Evolutionary conservation across 1,284 basidiomycete species (phyloP).

Genomic region (Rugosomyces carneus): DNA sequence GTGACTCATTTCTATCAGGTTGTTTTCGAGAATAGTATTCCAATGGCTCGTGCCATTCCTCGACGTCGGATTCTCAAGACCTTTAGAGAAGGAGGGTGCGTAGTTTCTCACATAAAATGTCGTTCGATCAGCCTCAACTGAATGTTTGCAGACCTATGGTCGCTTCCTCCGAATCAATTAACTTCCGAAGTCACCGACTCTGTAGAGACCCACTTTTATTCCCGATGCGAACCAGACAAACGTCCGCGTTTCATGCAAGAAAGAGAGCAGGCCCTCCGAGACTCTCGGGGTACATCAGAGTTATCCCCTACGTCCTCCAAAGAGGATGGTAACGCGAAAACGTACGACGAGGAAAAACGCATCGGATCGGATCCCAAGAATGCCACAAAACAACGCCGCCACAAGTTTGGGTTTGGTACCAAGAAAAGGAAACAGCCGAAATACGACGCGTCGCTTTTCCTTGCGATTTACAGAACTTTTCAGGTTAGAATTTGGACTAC

Average conservation of each 20-base stretch:
- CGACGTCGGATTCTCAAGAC: constrained; percentile 49
- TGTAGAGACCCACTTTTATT: constrained; percentile 41
- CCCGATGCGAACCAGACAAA: constrained; percentile 37
- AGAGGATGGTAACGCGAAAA: constrained; percentile 7
- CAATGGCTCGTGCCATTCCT: constrained; percentile 49
- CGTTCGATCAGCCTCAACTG: too few species aligned
- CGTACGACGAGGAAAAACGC: constrained; percentile 2
- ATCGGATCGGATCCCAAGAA: background rate
- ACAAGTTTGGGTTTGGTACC: constrained; percentile 2
- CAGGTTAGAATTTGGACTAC: constrained; percentile 47
- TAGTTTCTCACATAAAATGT: background rate
- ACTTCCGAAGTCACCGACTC: constrained; percentile 34
- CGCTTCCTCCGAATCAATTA: constrained; percentile 34
- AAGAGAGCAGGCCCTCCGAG: constrained; percentile 7
- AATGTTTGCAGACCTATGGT: constrained; percentile 42
- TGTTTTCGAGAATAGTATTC: constrained; percentile 40
- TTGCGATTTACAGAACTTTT: constrained; percentile 53
- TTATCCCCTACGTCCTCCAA: constrained; percentile 3
- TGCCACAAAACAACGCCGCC: background rate
- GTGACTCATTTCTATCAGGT: too few species aligned
- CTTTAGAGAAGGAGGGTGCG: constrained; percentile 49
- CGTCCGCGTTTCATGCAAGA: constrained; percentile 27
- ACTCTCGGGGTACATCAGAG: constrained; percentile 3
- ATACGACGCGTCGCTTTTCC: constrained; percentile 55
- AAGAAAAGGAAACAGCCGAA: constrained; percentile 24